Percentiles rank a stretch among this genome's conserved stretches.
phyloP scores from a whole-genome alignment of 2,329 filamentous ascomycete genomes.

The Penicillium sp. region DNA sequence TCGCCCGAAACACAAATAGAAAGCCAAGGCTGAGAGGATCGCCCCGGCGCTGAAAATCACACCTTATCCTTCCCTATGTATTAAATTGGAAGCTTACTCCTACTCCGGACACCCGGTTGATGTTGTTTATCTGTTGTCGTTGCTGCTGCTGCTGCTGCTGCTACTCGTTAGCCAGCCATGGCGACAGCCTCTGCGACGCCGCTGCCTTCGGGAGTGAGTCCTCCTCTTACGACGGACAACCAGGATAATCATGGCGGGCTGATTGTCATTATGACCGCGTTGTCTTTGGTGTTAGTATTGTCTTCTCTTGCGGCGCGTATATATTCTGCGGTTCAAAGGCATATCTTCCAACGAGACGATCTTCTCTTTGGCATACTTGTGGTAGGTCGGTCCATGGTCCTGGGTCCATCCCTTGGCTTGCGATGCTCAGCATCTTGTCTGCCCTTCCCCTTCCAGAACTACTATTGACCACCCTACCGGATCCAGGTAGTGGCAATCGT shows the following conservation, averaged over 20 bases:
- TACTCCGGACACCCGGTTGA: background rate
- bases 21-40: background rate
- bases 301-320: conserved; percentile 44
- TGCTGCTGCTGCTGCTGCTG: background rate
- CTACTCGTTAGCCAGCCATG: background rate
- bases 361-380: conserved; percentile 37
- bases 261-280: conserved; percentile 43
- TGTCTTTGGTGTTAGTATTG: conserved; percentile 42
- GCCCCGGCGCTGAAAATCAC: background rate
- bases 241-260: conserved; percentile 44
- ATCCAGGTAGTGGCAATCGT: conserved; percentile 3
- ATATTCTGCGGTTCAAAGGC: conserved; percentile 40
- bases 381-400: conserved; percentile 11
- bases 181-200: conserved; percentile 3
- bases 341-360: conserved; percentile 38
- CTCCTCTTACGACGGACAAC: conserved; percentile 42
- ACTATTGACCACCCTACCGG: background rate
- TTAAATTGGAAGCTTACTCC: conserved; percentile 2
- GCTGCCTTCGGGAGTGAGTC: conserved; percentile 23
- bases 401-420: background rate
- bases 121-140: background rate
- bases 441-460: background rate
- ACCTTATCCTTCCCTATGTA: background rate
- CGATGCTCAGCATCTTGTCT: background rate
- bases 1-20: background rate